Percentiles rank a stretch among this genome's conserved stretches.
phyloP scores from a whole-genome alignment of 306 rosid species.

The Lathyrus oleraceus region DNA sequence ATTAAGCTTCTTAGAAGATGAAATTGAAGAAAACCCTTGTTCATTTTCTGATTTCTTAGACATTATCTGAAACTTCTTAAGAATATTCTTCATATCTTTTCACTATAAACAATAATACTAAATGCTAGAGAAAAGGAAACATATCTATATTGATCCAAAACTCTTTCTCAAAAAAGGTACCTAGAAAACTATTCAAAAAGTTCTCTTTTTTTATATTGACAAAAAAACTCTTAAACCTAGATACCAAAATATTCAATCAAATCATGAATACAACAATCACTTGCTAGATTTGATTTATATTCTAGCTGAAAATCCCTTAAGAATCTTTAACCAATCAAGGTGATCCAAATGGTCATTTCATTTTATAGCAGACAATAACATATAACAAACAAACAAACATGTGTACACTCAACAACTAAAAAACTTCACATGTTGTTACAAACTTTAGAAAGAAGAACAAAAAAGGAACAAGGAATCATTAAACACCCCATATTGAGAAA shows the following conservation, averaged over 20 bases:
- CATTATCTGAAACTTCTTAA: constrained; percentile 88
- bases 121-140: constrained; percentile 56
- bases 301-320: constrained; percentile 3
- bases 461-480: constrained; percentile 26
- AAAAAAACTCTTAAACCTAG: constrained; percentile 37
- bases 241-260: constrained; percentile 47
- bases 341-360: constrained; percentile 49
- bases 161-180: constrained; percentile 38
- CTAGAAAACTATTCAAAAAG: constrained; percentile 36
- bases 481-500: constrained; percentile 43
- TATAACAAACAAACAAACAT: constrained; percentile 27
- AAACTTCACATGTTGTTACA: constrained; percentile 41
- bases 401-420: constrained; percentile 30
- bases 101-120: constrained; percentile 34
- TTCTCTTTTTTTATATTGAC: constrained; percentile 37
- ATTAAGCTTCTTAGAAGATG: constrained; percentile 58
- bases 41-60: constrained; percentile 62
- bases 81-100: constrained; percentile 79
- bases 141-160: constrained; percentile 48
- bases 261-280: not conserved
- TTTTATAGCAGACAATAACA: constrained; percentile 33
- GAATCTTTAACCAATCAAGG: constrained; percentile 37
- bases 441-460: constrained; percentile 42
- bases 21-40: constrained; percentile 61
- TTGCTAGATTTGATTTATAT: too few species aligned